phyloP scores from a whole-genome alignment of 495 filamentous ascomycete species.

The Staphylotrichum tortipilum region DNA sequence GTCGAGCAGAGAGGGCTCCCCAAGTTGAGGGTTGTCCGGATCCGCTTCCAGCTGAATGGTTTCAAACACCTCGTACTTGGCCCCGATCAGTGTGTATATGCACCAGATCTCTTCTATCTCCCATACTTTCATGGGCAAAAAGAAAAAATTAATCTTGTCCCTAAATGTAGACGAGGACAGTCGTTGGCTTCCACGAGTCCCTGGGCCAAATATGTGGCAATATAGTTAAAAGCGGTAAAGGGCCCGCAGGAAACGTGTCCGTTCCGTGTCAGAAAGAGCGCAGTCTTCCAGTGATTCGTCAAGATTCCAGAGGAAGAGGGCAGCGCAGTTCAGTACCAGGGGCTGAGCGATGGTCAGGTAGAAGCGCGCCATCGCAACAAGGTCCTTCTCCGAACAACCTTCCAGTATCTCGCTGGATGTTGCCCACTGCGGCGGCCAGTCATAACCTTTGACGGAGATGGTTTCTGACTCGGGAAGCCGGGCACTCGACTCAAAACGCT shows the following conservation, averaged over 20 bases:
- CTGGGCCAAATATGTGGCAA: slow-evolving; percentile 21
- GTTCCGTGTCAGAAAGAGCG: slow-evolving; percentile 16
- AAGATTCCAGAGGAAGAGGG: slow-evolving; percentile 6
- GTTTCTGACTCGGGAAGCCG: neutral
- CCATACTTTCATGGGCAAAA: slow-evolving; percentile 11
- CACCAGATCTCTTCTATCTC: slow-evolving; percentile 9
- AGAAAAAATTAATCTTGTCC: neutral
- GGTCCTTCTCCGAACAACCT: slow-evolving; percentile 1
- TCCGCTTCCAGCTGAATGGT: neutral
- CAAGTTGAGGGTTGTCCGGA: no score
- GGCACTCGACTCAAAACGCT: no score
- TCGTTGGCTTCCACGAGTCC: neutral
- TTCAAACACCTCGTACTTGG: neutral
- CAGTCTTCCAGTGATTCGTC: neutral
- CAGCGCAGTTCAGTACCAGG: slow-evolving; percentile 7
- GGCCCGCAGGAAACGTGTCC: slow-evolving; percentile 17
- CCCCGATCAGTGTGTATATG: neutral
- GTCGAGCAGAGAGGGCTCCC: no score
- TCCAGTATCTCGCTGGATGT: neutral
- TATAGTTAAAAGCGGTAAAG: slow-evolving; percentile 25
- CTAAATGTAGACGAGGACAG: no score
- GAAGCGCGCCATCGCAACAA: slow-evolving; percentile 11
- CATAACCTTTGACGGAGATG: slow-evolving; percentile 7
- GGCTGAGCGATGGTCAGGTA: slow-evolving; percentile 19
- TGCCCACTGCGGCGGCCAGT: neutral